Evolutionary conservation across 202 grass and related monocot genomes (phyloP), one percentile per base, ranked within the genome.

Genomic region (Schoenoplectus triqueter): DNA sequence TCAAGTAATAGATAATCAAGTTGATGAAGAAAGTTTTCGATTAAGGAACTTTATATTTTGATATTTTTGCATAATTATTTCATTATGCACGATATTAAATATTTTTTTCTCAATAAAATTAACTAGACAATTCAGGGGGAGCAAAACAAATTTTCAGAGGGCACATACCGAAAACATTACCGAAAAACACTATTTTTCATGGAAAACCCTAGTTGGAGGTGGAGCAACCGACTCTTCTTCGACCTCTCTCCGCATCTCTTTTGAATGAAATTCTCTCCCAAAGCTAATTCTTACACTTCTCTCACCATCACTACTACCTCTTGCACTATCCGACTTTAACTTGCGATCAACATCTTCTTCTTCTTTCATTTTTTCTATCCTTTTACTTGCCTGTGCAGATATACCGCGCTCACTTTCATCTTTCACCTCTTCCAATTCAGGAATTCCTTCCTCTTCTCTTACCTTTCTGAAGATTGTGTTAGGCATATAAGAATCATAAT

Each of bases 401-500:
- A 54, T 17, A 19, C 13, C 66, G 7, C 54, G 13, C 21, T 68
- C 80, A 14, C 41, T 50, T 52, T 69, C 81, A 15, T 66, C 64
- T 68, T 69, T 70, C 10, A 83, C 45, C 64, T 83, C 81, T 47
- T 83, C 81, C 49, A 83, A 54, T 70, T 83, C 81, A 2, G 81
- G 81, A 50, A 83, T 83, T 41, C 81, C 81, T 69, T 83, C 81
- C 10, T 54, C 81, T 83, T 83, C 81, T 70, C 81, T 69, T n/a
- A 83, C 64, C 14, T 68, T 66, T 83, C 81, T 70, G 41, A 69
- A 83, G 81, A 64, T 83, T 17, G 81, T 55, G 47, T 83, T 68
- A 7, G 81, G 81, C 44, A 69, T 41, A 21, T 82, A 82, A 57
- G 39, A 57, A n/a, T 83, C 65, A 56, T 83, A 83, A 39, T 83